These are phyloP conservation scores for Thyridium curvatum DNA, from an alignment of 2,329 filamentous ascomycete species.

Conservation along the genomic window DNA sequence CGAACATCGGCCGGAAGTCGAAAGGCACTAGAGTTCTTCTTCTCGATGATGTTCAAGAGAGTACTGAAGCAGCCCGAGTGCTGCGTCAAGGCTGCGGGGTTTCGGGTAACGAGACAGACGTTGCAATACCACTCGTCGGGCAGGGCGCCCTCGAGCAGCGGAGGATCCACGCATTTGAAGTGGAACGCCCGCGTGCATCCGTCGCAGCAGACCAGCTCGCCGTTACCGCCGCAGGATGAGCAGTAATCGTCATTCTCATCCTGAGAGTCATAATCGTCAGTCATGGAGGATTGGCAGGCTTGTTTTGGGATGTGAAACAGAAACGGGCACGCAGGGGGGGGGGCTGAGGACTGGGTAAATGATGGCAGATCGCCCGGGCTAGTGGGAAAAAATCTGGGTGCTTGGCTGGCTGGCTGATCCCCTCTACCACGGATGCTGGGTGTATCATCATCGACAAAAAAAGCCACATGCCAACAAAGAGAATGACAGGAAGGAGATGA, in stretches of 20 bases:
- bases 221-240: constrained; percentile 75
- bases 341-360: too few relatives aligned
- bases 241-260: constrained; percentile 87
- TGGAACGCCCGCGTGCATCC: constrained; percentile 88
- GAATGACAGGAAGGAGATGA: background rate
- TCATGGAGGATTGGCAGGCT: constrained; percentile 4
- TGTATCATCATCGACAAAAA: constrained; percentile 20
- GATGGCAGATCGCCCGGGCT: constrained; percentile 23
- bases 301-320: too few relatives aligned
- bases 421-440: constrained; percentile 2
- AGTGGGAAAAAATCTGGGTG: constrained; percentile 12
- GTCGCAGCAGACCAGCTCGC: constrained; percentile 88
- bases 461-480: constrained; percentile 9
- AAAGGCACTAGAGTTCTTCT: constrained; percentile 66
- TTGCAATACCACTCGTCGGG: constrained; percentile 84
- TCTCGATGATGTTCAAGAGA: constrained; percentile 59
- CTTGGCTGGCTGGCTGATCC: too few relatives aligned
- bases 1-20: constrained; percentile 65
- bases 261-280: constrained; percentile 19
- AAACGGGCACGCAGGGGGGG: too few relatives aligned
- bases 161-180: constrained; percentile 80
- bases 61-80: constrained; percentile 53
- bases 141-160: constrained; percentile 55
- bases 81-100: constrained; percentile 36
- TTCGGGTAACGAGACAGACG: constrained; percentile 51